Conservation (phyloP, 306 rosid species). For the Alnus rubra region DNA sequence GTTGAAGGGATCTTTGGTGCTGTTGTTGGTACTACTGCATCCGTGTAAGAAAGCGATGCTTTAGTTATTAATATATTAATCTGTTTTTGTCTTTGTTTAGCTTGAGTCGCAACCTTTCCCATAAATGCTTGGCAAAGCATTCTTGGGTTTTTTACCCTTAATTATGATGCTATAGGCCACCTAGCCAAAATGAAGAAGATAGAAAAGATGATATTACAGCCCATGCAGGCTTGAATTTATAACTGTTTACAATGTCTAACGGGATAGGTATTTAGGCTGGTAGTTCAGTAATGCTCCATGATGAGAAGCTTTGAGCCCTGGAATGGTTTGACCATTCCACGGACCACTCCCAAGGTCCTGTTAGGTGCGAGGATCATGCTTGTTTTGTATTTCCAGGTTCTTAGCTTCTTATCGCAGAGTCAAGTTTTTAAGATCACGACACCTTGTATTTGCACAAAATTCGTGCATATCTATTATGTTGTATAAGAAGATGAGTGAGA, state of each 20-base stretch:
- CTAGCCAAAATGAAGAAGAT: not conserved
- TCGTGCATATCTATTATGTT: not conserved
- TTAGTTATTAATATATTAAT: conserved; percentile 6
- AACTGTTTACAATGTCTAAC: not conserved
- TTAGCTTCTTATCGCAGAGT: not conserved
- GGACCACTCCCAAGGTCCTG: not conserved
- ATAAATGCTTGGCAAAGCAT: not conserved
- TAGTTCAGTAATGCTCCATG: not conserved
- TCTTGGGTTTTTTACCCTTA: not conserved
- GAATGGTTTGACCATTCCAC: not conserved
- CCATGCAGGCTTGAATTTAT: not conserved
- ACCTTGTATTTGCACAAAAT: not conserved
- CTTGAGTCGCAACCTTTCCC: no score
- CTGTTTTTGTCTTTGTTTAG: not conserved
- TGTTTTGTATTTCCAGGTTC: not conserved
- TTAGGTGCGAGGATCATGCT: not conserved
- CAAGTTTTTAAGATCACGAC: not conserved
- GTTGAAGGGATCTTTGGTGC: conserved; percentile 84
- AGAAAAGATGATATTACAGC: not conserved
- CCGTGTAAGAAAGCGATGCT: conserved; percentile 68
- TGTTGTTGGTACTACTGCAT: conserved; percentile 76
- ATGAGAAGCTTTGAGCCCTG: not conserved
- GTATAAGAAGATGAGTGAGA: not conserved
- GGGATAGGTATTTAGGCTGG: not conserved
- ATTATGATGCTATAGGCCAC: not conserved